These are phyloP conservation scores for Pistacia atlantica DNA, from an alignment of 345 rosid species.

Conservation along the genomic window DNA sequence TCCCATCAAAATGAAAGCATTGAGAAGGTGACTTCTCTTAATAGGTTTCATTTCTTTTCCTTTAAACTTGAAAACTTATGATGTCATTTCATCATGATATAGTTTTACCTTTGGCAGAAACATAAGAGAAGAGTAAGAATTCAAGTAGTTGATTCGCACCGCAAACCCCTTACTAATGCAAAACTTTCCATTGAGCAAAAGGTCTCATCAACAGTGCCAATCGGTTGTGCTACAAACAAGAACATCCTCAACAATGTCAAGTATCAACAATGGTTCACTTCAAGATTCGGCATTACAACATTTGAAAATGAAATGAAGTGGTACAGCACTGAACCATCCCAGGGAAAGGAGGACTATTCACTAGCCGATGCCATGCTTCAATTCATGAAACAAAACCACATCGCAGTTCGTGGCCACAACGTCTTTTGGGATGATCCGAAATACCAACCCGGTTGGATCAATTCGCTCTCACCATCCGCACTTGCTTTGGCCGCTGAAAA, in stretches of 20 bases:
- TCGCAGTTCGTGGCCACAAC: constrained; percentile 75
- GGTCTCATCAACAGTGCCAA: constrained; percentile 41
- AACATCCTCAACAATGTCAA: constrained; percentile 56
- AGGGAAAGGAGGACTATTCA: constrained; percentile 56
- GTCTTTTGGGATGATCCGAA: constrained; percentile 63
- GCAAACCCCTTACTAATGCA: constrained; percentile 51
- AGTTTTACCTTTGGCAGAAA: constrained; percentile 23
- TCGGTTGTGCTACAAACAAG: constrained; percentile 61
- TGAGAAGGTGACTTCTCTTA: constrained; percentile 34
- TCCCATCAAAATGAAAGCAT: constrained; percentile 64
- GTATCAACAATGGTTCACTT: constrained; percentile 71
- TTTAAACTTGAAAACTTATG: too few species aligned
- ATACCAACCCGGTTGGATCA: constrained; percentile 54
- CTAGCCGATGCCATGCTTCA: constrained; percentile 54
- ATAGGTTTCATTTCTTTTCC: too few species aligned
- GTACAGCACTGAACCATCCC: constrained; percentile 55
- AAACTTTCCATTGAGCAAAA: constrained; percentile 48
- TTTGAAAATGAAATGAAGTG: constrained; percentile 86
- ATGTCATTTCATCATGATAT: too few species aligned
- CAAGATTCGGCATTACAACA: constrained; percentile 61
- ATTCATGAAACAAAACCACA: constrained; percentile 42
- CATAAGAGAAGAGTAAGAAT: constrained; percentile 50
- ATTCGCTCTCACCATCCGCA: constrained; percentile 31
- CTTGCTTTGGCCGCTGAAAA: constrained; percentile 32
- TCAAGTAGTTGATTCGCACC: constrained; percentile 44